Evolutionary conservation across 495 filamentous ascomycete genomes (phyloP).

Genomic region (Aspergillus taichungensis): DNA sequence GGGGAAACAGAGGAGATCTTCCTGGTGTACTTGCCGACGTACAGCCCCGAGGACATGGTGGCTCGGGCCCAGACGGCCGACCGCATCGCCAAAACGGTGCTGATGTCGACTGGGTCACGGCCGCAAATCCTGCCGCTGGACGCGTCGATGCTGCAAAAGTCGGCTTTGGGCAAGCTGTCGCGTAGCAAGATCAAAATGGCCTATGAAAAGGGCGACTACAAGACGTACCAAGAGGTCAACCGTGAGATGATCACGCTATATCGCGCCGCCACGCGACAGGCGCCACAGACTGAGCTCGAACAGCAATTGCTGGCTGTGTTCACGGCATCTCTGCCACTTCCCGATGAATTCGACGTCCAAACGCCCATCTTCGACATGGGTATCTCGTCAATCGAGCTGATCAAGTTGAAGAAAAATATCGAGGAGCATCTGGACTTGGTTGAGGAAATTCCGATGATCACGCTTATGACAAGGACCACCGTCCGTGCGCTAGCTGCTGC

Average conservation of each 20-base stretch:
- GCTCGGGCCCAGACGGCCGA: slow-evolving; percentile 3
- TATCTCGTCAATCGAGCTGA: slow-evolving; percentile 36
- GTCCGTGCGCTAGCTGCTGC: slow-evolving; percentile 16
- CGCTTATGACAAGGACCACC: slow-evolving; percentile 30
- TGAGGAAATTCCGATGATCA: slow-evolving; percentile 21
- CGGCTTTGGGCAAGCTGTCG: slow-evolving; percentile 41
- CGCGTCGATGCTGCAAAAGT: slow-evolving; percentile 3
- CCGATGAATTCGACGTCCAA: slow-evolving; percentile 13
- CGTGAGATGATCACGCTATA: slow-evolving; percentile 11
- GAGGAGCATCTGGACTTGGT: slow-evolving; percentile 7
- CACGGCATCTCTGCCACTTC: slow-evolving; percentile 6
- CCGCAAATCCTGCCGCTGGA: slow-evolving; percentile 12
- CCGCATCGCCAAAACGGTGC: slow-evolving; percentile 5
- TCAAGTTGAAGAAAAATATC: slow-evolving; percentile 16
- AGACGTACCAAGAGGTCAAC: slow-evolving; percentile 10
- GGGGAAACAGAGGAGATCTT: slow-evolving; percentile 27
- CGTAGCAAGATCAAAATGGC: slow-evolving; percentile 27
- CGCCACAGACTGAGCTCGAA: slow-evolving; percentile 6
- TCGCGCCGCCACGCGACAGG: not conserved
- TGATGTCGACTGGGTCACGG: slow-evolving; percentile 6
- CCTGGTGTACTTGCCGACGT: slow-evolving; percentile 23
- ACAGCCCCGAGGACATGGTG: slow-evolving; percentile 3
- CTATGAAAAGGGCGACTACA: slow-evolving; percentile 4
- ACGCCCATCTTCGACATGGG: slow-evolving; percentile 13
- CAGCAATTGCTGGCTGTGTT: slow-evolving; percentile 10